Conservation (phyloP, 208 protist genomes). For the Histomonas meleagridis region DNA sequence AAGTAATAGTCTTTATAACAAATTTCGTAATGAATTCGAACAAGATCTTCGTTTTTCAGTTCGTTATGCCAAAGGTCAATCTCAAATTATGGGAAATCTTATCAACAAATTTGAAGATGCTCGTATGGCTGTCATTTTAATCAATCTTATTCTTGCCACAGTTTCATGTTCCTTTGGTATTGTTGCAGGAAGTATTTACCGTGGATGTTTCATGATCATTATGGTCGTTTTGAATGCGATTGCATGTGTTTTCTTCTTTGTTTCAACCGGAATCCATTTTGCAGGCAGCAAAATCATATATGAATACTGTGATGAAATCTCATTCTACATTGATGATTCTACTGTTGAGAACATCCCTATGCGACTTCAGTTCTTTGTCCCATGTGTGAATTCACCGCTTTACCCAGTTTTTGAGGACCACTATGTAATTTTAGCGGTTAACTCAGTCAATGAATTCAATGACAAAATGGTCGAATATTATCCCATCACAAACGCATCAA, state of each 20-base stretch:
- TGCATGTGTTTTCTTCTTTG: not conserved
- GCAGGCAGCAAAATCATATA: not conserved
- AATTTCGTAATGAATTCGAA: not conserved
- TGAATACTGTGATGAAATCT: conserved; percentile 2
- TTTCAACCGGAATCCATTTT: not conserved
- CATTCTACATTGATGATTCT: not conserved
- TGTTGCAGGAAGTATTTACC: not conserved
- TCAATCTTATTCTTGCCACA: not conserved
- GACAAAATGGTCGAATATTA: not conserved
- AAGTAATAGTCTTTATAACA: not conserved
- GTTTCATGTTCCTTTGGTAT: not conserved
- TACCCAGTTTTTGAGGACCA: not conserved
- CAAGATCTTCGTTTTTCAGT: not conserved
- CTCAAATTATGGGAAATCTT: not conserved
- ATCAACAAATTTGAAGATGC: not conserved
- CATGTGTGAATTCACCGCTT: not conserved
- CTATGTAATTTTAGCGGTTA: not conserved
- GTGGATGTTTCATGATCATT: not conserved
- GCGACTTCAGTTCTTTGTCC: not conserved
- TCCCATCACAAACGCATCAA: not conserved
- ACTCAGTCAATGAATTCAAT: not conserved
- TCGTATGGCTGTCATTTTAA: not conserved
- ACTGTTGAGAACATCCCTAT: not conserved
- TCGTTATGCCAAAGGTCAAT: not conserved
- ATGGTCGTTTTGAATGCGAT: not conserved